These are phyloP conservation scores for Ophiocordyceps sinensis DNA, from an alignment of 2,329 filamentous ascomycete genomes.

Conservation along the genomic window DNA sequence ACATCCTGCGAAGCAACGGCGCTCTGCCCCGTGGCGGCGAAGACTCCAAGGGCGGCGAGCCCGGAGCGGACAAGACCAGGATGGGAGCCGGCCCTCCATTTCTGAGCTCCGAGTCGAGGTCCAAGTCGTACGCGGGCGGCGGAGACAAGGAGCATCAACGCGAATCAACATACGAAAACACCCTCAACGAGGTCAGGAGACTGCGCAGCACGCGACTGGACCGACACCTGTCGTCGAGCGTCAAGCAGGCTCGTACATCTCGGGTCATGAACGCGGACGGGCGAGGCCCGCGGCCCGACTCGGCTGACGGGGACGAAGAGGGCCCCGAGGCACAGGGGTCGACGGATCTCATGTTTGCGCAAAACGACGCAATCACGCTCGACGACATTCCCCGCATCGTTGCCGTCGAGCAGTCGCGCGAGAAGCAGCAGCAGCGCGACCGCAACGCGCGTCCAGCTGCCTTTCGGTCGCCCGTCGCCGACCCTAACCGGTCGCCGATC, in stretches of 20 bases:
- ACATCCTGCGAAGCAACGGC: constrained; percentile 72
- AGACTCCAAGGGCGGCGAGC: constrained; percentile 35
- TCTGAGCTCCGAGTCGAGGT: constrained; percentile 52
- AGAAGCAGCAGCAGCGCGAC: constrained; percentile 63
- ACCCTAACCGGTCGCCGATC: constrained; percentile 41
- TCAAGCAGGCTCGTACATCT: constrained; percentile 79
- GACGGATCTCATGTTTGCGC: constrained; percentile 73
- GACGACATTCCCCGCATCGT: constrained; percentile 96
- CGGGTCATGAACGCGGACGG: constrained; percentile 62
- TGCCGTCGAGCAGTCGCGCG: constrained; percentile 84
- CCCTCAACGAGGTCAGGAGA: constrained; percentile 85
- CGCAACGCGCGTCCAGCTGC: constrained; percentile 41
- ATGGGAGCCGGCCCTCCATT: constrained; percentile 15
- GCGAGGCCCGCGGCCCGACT: constrained; percentile 58
- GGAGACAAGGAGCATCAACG: constrained; percentile 35
- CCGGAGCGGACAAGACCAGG: constrained; percentile 1
- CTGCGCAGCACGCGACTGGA: constrained; percentile 87
- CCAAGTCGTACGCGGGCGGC: constrained; percentile 56
- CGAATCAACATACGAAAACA: constrained; percentile 81
- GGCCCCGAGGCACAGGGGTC: constrained; percentile 29
- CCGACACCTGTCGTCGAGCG: constrained; percentile 84
- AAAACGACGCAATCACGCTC: constrained; percentile 80
- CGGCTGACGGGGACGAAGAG: constrained; percentile 46
- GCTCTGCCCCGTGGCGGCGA: constrained; percentile 68
- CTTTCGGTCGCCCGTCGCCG: constrained; percentile 38